Evolutionary conservation across 1,284 basidiomycete genomes (phyloP), one percentile per base, ranked within the genome.

Genomic region (Singerocomus inundabilis): DNA sequence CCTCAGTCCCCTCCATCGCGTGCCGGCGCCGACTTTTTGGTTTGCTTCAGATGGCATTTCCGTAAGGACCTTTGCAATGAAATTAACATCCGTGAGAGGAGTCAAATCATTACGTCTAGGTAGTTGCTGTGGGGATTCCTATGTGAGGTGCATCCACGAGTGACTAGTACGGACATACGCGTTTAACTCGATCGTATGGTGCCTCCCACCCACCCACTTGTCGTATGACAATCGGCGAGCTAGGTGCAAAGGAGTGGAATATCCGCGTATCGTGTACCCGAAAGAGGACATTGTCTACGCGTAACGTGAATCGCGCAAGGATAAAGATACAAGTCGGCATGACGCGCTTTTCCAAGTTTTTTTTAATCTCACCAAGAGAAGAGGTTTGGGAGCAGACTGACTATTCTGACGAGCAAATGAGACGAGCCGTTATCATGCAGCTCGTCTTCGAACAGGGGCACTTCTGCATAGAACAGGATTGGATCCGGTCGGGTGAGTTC

Each of bases 281-380:
- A 72, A 99, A 99, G 35, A 98, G 80, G 36, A 99, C 97, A 49
- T 90, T 82, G 68, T 99, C 97, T 41, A 99, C 94, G 18, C 97
- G 83, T 5, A 99, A 76, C n/a, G 91, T 93, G 68, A 98, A 93
- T 7, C 97, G 81, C 1, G 86, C 80, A 9, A 99, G 82, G 54
- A 98, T 83, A 69, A 98, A 96, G 58, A 98, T 79, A 44, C 89
- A 96, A n/a, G 86, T 88, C 0, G 96, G 94, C 95, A 99, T 99
- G 40, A 99, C 94, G 49, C 97, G 86, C 93, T 97, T 60, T 18
- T 29, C 28, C 47, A 16, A 56, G 55, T 38, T 18, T 5, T n/a
- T n/a, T n/a, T n/a, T n/a, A n/a, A 30, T 44, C n/a, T 18, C 9
- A 11, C 6, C 33, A 12, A 16, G 24, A 12, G 25, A 30, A 35